Evolutionary conservation across 192 early-diverging fungal genomes (phyloP), one percentile per base, ranked within the genome.

Genomic region (Coemansia sp.): DNA sequence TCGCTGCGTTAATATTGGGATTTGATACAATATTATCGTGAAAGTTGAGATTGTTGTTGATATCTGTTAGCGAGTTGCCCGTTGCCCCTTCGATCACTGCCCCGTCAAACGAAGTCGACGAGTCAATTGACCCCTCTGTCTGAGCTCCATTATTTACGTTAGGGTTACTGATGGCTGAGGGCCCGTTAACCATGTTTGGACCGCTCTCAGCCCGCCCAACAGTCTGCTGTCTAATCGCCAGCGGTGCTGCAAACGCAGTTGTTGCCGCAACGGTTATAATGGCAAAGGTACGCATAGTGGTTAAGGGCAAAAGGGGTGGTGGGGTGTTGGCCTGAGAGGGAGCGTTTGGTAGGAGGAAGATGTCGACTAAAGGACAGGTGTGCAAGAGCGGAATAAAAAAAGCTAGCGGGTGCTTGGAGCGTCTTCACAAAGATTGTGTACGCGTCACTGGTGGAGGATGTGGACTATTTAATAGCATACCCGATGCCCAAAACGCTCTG

Each of bases 11-110:
- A 27, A 80, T 21, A 10, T 70, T 69, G 38, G 77, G 72, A 65
- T 80, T 80, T 10, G 58, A 49, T 25, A 80, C 38, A 22, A 68
- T 71, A 55, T 80, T 80, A 55, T 80, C 77, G 41, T 80, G 72
- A 50, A 80, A 58, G 58, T 65, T 54, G n/a, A 61, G 18, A 59
- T 80, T 80, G 24, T 56, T 63, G 62, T 74, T 80, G 38, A 60
- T 19, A 5, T 62, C 51, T 0, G 68, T 64, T 10, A 80, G 30
- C 16, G 68, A 60, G 60, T 80, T 80, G 9, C 65, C 72, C 0
- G 56, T 56, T 0, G 77, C 64, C 50, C 70, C 65, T 4, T 53
- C 49, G 34, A 80, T 71, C n/a, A 56, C 54, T 0, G 77, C 77
- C 9, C 62, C 65, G 18, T 80, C 62, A 18, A 80, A 44, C 7